These are phyloP conservation scores for Pleomassaria siparia DNA, from an alignment of 2,329 filamentous ascomycete genomes.

Conservation along the genomic window DNA sequence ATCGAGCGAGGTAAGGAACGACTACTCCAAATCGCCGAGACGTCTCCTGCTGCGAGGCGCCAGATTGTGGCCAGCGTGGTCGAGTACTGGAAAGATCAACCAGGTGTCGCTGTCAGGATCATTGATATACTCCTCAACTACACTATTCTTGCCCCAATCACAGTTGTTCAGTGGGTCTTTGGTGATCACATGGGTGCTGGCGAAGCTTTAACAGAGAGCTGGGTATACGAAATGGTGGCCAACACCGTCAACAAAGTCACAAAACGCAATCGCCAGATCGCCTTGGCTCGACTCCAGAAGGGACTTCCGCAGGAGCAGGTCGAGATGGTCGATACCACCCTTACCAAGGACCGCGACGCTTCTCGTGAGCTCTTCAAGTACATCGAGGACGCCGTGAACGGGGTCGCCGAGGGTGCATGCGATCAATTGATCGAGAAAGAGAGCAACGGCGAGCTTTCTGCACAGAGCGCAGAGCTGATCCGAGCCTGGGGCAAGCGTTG, in stretches of 20 bases:
- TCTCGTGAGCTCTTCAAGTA: constrained; percentile 79
- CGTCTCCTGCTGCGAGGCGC: constrained; percentile 72
- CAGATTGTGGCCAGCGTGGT: constrained; percentile 92
- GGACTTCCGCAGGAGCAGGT: constrained; percentile 60
- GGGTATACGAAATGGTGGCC: constrained; percentile 87
- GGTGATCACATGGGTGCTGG: constrained; percentile 66
- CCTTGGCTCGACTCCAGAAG: constrained; percentile 61
- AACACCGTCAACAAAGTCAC: constrained; percentile 91
- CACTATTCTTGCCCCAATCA: constrained; percentile 82
- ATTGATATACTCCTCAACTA: constrained; percentile 98
- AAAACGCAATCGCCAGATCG: constrained; percentile 78
- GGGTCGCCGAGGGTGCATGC: constrained; percentile 71
- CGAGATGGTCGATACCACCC: constrained; percentile 64
- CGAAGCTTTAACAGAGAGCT: constrained; percentile 68
- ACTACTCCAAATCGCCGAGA: constrained; percentile 74
- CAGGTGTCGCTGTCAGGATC: constrained; percentile 87
- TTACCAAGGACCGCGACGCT: constrained; percentile 67
- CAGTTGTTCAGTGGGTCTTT: constrained; percentile 89
- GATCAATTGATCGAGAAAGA: constrained; percentile 76
- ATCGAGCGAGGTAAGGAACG: constrained; percentile 94
- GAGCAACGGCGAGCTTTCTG: constrained; percentile 46
- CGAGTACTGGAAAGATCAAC: constrained; percentile 89
- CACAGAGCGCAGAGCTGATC: constrained; percentile 61
- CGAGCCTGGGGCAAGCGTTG: constrained; percentile 82
- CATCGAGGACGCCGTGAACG: constrained; percentile 75